phyloP scores from a whole-genome alignment of 2,329 filamentous ascomycete genomes.

The Fusarium concolor region DNA sequence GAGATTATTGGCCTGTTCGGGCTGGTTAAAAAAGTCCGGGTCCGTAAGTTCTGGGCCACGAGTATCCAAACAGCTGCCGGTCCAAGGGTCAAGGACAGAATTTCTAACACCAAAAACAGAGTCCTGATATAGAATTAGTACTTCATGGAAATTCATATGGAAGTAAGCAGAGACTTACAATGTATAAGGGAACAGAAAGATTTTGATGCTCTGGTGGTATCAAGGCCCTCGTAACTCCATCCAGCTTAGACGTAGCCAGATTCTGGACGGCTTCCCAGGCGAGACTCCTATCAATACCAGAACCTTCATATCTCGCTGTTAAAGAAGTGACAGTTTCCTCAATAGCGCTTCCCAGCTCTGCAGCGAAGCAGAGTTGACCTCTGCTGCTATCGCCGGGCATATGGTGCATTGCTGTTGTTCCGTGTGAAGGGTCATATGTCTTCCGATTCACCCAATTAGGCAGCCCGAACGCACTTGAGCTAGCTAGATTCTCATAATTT shows the following conservation, averaged over 20 bases:
- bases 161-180: rapidly evolving
- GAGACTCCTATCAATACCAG: not conserved
- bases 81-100: not conserved
- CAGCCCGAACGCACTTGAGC: too few species aligned
- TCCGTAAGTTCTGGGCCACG: too few species aligned
- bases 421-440: too few species aligned
- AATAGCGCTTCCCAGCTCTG: not conserved
- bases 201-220: not conserved
- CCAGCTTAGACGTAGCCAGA: not conserved
- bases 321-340: not conserved
- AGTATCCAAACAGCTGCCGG: not conserved
- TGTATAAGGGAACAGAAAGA: not conserved
- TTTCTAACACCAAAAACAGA: not conserved
- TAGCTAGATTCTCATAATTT: too few species aligned
- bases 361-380: not conserved
- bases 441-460: too few species aligned
- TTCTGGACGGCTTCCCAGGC: not conserved
- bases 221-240: not conserved
- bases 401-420: too few species aligned
- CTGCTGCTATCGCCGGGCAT: too few species aligned
- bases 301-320: not conserved
- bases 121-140: not conserved
- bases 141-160: too few species aligned
- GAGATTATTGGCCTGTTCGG: not conserved
- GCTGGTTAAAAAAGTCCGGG: not conserved